Base-by-base conservation (phyloP, 352 stramenopile species). In the Phytophthora cryptogea region DNA sequence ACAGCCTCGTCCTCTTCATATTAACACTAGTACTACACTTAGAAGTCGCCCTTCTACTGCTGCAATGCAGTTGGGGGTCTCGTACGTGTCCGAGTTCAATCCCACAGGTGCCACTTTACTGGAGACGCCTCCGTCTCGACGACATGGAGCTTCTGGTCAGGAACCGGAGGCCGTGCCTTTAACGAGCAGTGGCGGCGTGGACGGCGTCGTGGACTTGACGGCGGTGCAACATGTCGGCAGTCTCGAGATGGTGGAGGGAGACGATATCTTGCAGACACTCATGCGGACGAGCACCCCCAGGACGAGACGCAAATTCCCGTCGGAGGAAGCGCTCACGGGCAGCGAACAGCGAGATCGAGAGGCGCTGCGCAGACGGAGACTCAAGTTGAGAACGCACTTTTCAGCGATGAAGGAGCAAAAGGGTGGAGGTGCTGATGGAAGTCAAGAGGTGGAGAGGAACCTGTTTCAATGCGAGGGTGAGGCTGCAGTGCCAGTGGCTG, bases 201-300 rank as follows among this genome's bases (percentile, higher is more conserved):
- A 81, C 26, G 72, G 54, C 2, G 66, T 83, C 14, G 70, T 88
- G n/a, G 74, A 89, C 45, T 54, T 89, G 27, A 58, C 69, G 10
- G 43, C 59, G 7, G 58, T 84, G 14, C 36, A 50, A 13, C 66
- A 82, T 10, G 67, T 83, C 8, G 65, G 66, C 1, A 43, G 46
- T 1, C 58, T 89, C 0, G 83, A 89, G 59, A 87, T 75, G 5
- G 70, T 92, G 8, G 82, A 92, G 42, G 82, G 82, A n/a, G 68
- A 78, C 23, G 78, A 69, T 28, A 92, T 92, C 42, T 32, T 89
- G 7, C 53, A 80, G 13, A 68, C 72, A 30, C 61, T 92, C 35
- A 57, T 88, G 63, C 49, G 45, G 28, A 57, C 59, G 9, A 75
- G 58, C 5, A 88, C 77, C 3, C 79, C 79, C 8, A 63, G 82